Conservation (phyloP, 805 yeast genomes). For the Candida insectalens region DNA sequence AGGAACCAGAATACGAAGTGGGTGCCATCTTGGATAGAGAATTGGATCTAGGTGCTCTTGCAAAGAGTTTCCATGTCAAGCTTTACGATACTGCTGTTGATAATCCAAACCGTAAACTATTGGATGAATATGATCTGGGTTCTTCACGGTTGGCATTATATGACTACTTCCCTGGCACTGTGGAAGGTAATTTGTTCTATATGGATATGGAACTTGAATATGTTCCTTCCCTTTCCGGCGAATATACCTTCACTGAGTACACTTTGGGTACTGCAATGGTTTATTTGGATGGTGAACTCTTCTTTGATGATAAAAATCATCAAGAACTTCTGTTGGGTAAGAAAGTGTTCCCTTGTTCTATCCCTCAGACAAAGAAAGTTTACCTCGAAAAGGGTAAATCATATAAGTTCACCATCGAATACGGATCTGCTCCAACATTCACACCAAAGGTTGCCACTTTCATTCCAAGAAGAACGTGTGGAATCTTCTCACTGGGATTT, state of each 20-base stretch:
- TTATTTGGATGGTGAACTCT: slow-evolving; percentile 31
- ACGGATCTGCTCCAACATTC: slow-evolving; percentile 23
- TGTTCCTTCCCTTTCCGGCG: slow-evolving; percentile 27
- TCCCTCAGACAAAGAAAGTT: too few relatives aligned
- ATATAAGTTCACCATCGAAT: slow-evolving; percentile 30
- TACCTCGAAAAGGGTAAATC: slow-evolving; percentile 25
- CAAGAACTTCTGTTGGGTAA: too few relatives aligned
- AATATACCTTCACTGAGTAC: slow-evolving; percentile 30
- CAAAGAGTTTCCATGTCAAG: slow-evolving; percentile 18
- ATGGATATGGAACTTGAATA: slow-evolving; percentile 30
- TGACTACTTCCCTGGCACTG: slow-evolving; percentile 10
- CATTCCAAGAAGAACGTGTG: too few relatives aligned
- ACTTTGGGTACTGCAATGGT: slow-evolving; percentile 33
- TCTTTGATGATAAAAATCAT: slow-evolving; percentile 35
- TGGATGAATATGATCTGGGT: slow-evolving; percentile 11
- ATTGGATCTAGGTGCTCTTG: slow-evolving; percentile 2
- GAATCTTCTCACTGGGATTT: too few relatives aligned
- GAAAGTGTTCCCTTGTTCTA: slow-evolving; percentile 28
- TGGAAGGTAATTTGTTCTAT: slow-evolving; percentile 20
- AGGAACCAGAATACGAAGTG: too few relatives aligned
- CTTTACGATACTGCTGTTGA: slow-evolving; percentile 20
- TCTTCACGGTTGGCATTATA: too few relatives aligned
- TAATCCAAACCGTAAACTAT: slow-evolving; percentile 8
- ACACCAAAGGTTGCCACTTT: too few relatives aligned
- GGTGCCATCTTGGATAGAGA: too few relatives aligned